Percentiles rank a stretch among this genome's conserved stretches.
Conservation (phyloP, 2,329 filamentous ascomycete species). For the Fusarium solani-melongenae region DNA sequence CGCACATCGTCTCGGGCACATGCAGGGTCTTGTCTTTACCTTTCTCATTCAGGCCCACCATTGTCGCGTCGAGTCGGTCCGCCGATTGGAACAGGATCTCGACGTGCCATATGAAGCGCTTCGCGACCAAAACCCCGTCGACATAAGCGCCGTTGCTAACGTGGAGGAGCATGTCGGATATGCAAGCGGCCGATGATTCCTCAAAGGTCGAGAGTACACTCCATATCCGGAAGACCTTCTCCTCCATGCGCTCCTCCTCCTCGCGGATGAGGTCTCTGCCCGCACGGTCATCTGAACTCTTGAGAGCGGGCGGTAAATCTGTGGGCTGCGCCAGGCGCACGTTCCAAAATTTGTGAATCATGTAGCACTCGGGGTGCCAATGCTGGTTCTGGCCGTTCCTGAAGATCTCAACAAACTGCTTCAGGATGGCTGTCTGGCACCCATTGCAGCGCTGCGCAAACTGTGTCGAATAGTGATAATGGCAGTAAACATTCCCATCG, state of each 20-base stretch:
- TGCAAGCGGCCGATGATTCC: conserved; percentile 96
- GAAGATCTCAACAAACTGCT: conserved; percentile 99
- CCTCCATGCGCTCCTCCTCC: conserved; percentile 94
- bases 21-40: conserved; percentile 63
- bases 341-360: conserved; percentile 99
- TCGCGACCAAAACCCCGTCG: conserved; percentile 93
- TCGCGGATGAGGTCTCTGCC: conserved; percentile 81
- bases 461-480: conserved; percentile 98
- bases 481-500: conserved; percentile 94
- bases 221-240: conserved; percentile 98
- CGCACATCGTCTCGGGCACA: not conserved
- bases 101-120: conserved; percentile 95
- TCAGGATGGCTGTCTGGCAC: conserved; percentile 95
- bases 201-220: conserved; percentile 97
- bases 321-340: conserved; percentile 80
- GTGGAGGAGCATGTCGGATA: conserved; percentile 98
- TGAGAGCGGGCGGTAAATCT: conserved; percentile 58
- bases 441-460: conserved; percentile 97
- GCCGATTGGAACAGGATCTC: conserved; percentile 91
- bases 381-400: conserved; percentile 98
- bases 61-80: conserved; percentile 82
- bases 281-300: conserved; percentile 62
- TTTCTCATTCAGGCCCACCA: conserved; percentile 77
- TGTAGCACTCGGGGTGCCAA: conserved; percentile 99
- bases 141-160: conserved; percentile 98